Base-by-base conservation (phyloP, 2,329 filamentous ascomycete species). In the Ceratocystis cacaofunesta region DNA sequence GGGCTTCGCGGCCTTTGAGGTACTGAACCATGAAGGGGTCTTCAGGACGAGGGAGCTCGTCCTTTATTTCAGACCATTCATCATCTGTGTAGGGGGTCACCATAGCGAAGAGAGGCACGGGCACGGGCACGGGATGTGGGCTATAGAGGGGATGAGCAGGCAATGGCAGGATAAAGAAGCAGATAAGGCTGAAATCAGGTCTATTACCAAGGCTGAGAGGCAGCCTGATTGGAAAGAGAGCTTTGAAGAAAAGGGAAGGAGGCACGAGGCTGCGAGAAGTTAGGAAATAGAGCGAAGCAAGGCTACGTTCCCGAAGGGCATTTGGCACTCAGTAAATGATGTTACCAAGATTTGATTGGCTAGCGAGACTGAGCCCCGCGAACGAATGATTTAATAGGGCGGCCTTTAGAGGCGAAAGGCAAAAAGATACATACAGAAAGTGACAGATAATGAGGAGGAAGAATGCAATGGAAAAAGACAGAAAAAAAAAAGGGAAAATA, bases 11-110 rank as follows among this genome's bases (percentile, higher is more conserved):
- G 25, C 90, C 90, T 55, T 83, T 76, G 48, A 95, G 77, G 72
- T 95, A 96, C 73, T 92, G 85, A 70, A 90, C 84, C 60, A 96
- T 82, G 74, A 95, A 91, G 0, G 87, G 84, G 70, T 95, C 90
- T 8, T 82, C 77, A 22, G 75, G 75, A 1, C 75, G 74, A 3
- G 85, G 85, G 46, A 87, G 75, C n/a, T 80, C 82, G 67, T 79
- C 74, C 58, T 77, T 73, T 67, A 86, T 73, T 69, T 84, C 81
- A 36, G 77, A 78, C 82, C 83, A 87, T 65, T 85, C 82, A 65
- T 84, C 78, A 48, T 84, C 79, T 60, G 78, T 76, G 72, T 79
- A 76, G 41, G 74, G 72, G 73, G 78, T 78, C 30, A 63, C 62
- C 55, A 61, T 65, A n/a, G 32, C 43, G 36, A n/a, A 30, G 36